Conservation (phyloP, 257 asterid genomes). For the Petunia secreta region DNA sequence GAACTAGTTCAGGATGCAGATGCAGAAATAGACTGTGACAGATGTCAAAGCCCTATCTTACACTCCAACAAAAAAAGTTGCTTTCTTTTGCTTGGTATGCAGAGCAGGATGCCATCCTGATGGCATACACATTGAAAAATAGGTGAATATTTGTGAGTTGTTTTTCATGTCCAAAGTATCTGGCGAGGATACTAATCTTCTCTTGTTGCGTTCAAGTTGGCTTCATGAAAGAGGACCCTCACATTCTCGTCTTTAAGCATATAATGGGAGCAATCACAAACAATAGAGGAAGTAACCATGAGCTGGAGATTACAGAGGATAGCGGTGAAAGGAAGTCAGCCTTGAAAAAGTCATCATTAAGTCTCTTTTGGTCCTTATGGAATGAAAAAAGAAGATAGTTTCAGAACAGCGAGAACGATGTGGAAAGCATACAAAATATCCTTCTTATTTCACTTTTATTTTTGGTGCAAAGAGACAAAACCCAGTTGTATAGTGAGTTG, state of each 20-base stretch:
- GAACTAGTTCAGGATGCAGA: not conserved
- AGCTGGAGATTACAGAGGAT: conserved; percentile 3
- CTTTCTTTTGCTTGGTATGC: not conserved
- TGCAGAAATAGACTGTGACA: not conserved
- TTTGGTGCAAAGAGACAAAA: not conserved
- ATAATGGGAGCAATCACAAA: not conserved
- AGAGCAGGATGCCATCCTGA: not conserved
- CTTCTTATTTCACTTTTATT: conserved; percentile 7
- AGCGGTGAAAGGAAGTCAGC: not conserved
- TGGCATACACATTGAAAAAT: not conserved
- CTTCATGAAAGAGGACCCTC: conserved; percentile 2
- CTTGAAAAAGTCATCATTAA: conserved; percentile 13
- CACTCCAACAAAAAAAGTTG: not conserved
- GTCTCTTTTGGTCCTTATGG: conserved; percentile 6
- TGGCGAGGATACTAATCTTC: not conserved
- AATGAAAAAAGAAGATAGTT: conserved; percentile 1
- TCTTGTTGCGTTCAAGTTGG: not conserved
- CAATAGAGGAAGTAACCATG: not conserved
- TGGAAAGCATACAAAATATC: not conserved
- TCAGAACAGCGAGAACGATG: conserved; percentile 16
- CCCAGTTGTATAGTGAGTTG: not conserved
- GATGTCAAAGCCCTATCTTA: not conserved
- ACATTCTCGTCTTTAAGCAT: not conserved
- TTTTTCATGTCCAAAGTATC: not conserved
- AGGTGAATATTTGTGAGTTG: conserved; percentile 2